Evolutionary conservation across 139 green algal genomes (phyloP), one percentile per base, ranked within the genome.

Genomic region (Chlorella sorokiniana): DNA sequence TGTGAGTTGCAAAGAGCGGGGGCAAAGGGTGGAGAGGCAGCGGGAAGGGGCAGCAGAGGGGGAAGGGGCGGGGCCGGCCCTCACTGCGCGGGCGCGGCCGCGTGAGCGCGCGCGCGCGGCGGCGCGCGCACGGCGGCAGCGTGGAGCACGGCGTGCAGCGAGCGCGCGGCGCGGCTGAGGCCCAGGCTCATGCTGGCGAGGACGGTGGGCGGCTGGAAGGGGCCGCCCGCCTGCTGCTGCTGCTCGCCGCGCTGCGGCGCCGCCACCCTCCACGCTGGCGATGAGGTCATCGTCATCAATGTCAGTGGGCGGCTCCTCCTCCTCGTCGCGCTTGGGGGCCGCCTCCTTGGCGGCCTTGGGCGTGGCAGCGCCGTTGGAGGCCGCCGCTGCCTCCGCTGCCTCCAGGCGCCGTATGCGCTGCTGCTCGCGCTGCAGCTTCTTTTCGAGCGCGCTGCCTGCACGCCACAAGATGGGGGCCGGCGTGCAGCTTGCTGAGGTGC

Each of bases 221-320:
- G 31, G 56, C 10, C n/a, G 69, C 81, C 48, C 37, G 67, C 56
- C 67, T 52, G 48, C 73, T 41, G 71, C 81, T 44, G 69, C 70
- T 75, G 54, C 51, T 31, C 72, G 56, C 56, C 56, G 56, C 56
- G 37, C 76, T 83, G 65, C 69, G 44, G 78, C 41, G 78, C 38
- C 44, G 61, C 64, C 77, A 62, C 48, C 84, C 35, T 18, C 69
- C 78, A 2, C 70, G 69, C 71, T 81, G 64, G 87, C 84, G 42
- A 90, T 77, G 29, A 92, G 76, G 48, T 92, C 88, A 3, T 89
- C 84, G 8, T 91, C 85, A 63, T 86, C 82, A 44, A 81, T 61
- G 31, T 40, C 64, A n/a, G 56, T 33, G 22, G 56, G 56, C 6
- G 56, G 56, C 16, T 22, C 72, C 25, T 86, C 74, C 14, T 84